phyloP scores from a whole-genome alignment of 306 rosid genomes.

The Datisca glomerata region DNA sequence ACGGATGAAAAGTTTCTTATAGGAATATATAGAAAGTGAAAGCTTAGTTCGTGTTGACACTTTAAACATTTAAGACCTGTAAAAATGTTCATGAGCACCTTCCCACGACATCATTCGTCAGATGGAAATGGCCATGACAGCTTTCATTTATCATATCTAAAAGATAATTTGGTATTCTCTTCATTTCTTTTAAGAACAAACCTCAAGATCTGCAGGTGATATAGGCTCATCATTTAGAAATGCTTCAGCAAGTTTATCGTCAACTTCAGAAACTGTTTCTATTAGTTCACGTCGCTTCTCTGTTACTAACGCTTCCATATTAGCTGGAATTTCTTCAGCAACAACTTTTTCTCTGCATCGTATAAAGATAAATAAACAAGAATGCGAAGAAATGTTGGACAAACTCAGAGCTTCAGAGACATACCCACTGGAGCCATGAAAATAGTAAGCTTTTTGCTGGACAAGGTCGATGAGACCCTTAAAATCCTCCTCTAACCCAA shows the following conservation, averaged over 20 bases:
- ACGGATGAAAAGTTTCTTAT: too few relatives aligned
- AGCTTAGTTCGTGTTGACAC: too few relatives aligned
- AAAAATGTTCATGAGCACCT: too few relatives aligned
- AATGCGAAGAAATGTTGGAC: conserved; percentile 1
- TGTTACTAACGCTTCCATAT: conserved; percentile 64
- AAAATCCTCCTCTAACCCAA: conserved; percentile 89
- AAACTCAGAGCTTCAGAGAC: conserved; percentile 16
- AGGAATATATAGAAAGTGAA: too few relatives aligned
- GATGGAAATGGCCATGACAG: background rate
- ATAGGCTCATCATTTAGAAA: conserved; percentile 81
- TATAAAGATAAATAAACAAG: conserved; percentile 10
- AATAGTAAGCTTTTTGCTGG: conserved; percentile 70
- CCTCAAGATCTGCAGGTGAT: conserved; percentile 80
- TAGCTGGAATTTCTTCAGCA: conserved; percentile 61
- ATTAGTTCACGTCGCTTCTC: conserved; percentile 89
- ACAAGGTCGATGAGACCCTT: conserved; percentile 94
- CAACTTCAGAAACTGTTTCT: conserved; percentile 90
- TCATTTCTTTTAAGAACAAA: conserved; percentile 10
- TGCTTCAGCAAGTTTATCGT: conserved; percentile 89
- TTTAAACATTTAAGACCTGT: too few relatives aligned
- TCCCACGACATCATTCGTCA: background rate
- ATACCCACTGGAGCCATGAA: conserved; percentile 81
- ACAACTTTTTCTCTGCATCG: conserved; percentile 60
- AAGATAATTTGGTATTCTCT: background rate
- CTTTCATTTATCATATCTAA: background rate